Conservation (phyloP, 2,329 filamentous ascomycete species). For the Pyricularia pennisetigena region DNA sequence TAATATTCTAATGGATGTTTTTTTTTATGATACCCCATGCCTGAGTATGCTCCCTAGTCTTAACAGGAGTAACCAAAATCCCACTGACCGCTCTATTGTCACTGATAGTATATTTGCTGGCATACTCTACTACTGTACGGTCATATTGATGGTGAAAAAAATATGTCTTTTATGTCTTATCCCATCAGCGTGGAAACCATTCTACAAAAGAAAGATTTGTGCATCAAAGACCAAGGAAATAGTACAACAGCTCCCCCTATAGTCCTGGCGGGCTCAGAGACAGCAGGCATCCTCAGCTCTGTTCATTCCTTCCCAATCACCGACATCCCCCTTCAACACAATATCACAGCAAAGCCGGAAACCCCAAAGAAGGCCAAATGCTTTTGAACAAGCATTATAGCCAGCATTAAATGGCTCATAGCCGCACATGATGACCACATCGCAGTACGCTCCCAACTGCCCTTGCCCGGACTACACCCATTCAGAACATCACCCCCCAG, state of each 20-base stretch:
- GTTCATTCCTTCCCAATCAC: not conserved
- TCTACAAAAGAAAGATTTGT: conserved; percentile 11
- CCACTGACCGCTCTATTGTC: not conserved
- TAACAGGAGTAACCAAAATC: not conserved
- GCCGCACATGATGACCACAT: not conserved
- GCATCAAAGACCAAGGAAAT: not conserved
- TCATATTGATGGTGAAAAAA: not conserved
- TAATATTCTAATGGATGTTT: not conserved
- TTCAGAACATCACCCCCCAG: not conserved
- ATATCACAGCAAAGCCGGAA: not conserved
- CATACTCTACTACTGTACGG: not conserved
- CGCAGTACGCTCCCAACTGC: not conserved
- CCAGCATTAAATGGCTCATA: not conserved
- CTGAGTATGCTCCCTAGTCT: not conserved
- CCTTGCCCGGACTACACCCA: not conserved
- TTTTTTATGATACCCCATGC: not conserved
- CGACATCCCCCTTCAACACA: not conserved
- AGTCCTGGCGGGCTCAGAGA: not conserved
- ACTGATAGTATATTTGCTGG: not conserved
- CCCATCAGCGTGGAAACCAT: conserved; percentile 8
- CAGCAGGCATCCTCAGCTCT: not conserved
- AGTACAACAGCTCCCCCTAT: not conserved
- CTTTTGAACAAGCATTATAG: not conserved
- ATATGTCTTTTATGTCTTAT: conserved; percentile 7
- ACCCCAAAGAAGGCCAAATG: not conserved